Percentiles rank a stretch among this genome's conserved stretches.
phyloP scores from a whole-genome alignment of 257 asterid genomes.

The Craterostigma plantagineum region DNA sequence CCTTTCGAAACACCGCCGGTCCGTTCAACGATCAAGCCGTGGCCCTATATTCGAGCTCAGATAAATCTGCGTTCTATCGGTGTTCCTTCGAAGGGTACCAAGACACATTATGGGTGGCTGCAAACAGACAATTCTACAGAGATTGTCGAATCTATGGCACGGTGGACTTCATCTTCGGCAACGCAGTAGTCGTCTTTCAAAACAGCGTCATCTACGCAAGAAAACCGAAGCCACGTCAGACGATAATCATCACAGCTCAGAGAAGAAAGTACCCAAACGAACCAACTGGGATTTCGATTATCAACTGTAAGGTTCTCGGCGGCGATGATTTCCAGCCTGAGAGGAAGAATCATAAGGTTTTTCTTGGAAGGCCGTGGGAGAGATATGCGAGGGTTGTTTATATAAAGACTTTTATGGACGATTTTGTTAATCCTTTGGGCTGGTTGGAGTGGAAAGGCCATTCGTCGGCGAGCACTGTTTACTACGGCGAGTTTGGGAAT shows the following conservation, averaged over 20 bases:
- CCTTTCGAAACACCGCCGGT: conserved; percentile 13
- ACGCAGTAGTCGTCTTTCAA: conserved; percentile 27
- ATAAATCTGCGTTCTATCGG: conserved; percentile 11
- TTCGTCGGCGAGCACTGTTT: conserved; percentile 21
- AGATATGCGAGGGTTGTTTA: conserved; percentile 25
- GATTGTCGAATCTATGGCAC: conserved; percentile 38
- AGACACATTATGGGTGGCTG: conserved; percentile 12
- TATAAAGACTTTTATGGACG: conserved; percentile 23
- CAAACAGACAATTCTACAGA: conserved; percentile 10
- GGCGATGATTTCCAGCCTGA: background rate
- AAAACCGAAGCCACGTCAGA: conserved; percentile 8
- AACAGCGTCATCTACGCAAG: conserved; percentile 10
- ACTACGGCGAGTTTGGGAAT: conserved; percentile 39
- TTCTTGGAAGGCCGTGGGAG: conserved; percentile 43
- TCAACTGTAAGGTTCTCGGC: conserved; percentile 3
- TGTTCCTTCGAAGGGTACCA: conserved; percentile 13
- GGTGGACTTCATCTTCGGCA: conserved; percentile 41
- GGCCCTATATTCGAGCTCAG: conserved; percentile 11
- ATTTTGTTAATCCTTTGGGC: conserved; percentile 21
- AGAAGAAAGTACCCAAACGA: conserved; percentile 13
- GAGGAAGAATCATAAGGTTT: conserved; percentile 15
- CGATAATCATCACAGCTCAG: conserved; percentile 12
- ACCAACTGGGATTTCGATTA: conserved; percentile 14
- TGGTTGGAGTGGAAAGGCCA: conserved; percentile 29
- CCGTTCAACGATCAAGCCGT: conserved; percentile 14